Conservation (phyloP, 352 stramenopile genomes). For the Phytopythium mirpurense region DNA sequence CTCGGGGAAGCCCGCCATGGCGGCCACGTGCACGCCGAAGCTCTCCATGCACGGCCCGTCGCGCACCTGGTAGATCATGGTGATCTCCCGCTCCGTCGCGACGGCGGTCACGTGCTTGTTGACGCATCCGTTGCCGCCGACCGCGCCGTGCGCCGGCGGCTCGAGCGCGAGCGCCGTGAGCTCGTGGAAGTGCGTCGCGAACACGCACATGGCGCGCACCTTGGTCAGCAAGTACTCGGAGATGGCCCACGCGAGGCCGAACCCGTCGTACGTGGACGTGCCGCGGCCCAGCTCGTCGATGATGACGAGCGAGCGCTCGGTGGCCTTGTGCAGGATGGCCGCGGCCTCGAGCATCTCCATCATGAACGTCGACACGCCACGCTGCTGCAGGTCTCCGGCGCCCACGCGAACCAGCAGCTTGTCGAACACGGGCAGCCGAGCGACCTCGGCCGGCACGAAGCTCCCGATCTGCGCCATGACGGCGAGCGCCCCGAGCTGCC, state of each 20-base stretch:
- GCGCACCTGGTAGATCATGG: constrained; percentile 91
- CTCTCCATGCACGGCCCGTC: constrained; percentile 95
- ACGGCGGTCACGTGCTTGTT: constrained; percentile 97
- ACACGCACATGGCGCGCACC: constrained; percentile 84
- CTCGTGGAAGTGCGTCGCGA: constrained; percentile 99
- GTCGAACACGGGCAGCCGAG: constrained; percentile 93
- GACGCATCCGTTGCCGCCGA: constrained; percentile 46
- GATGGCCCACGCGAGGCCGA: constrained; percentile 97
- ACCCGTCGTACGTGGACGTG: constrained; percentile 98
- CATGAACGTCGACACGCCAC: constrained; percentile 99
- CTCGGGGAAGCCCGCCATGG: constrained; percentile 94
- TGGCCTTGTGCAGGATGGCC: constrained; percentile 94
- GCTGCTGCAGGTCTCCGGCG: constrained; percentile 95
- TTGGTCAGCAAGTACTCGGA: constrained; percentile 95
- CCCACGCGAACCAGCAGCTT: constrained; percentile 95
- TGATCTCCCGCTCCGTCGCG: constrained; percentile 73
- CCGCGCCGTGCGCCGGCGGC: constrained; percentile 19
- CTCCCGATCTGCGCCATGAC: constrained; percentile 96
- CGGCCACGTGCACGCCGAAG: constrained; percentile 98
- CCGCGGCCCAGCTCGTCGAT: constrained; percentile 99
- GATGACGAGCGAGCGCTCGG: constrained; percentile 94
- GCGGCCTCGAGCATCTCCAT: constrained; percentile 99
- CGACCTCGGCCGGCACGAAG: constrained; percentile 93
- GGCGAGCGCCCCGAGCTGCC: constrained; percentile 92
- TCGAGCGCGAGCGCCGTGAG: constrained; percentile 92